Evolutionary conservation across 768 basidiomycete species (phyloP), one percentile per base, ranked within the genome.

Genomic region (Aureoboletus auriporus): DNA sequence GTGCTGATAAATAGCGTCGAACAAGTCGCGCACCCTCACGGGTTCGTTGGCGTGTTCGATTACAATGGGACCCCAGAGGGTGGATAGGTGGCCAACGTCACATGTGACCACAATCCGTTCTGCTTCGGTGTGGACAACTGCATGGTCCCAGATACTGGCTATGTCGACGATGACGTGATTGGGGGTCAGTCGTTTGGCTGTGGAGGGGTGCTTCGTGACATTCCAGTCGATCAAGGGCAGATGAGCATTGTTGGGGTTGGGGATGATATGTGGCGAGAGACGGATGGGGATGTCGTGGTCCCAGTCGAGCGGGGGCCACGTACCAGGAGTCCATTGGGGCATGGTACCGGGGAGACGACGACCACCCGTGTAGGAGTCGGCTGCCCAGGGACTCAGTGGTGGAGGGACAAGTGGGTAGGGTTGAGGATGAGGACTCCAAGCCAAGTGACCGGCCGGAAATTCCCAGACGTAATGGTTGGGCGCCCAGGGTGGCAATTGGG

Each of bases 51-150:
- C 20, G 9, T 64, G 67, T 9, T 72, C 57, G 42, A 82, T 56
- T 34, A 71, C 50, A 48, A 83, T 72, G 1, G 76, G 75, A 2
- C 78, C 77, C 83, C 84, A 75, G 36, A 65, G 58, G 5, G 53
- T 53, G 5, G 57, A 55, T 59, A 64, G 54, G 49, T 54, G 23
- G 9, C 54, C 60, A 11, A 52, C 33, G 30, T 60, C 58, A 39
- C 63, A 62, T 5, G 50, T 48, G 12, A 72, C 59, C 13, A 58
- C 36, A 42, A 71, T 23, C 10, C 27, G 58, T 4, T 50, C 38
- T 1, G 57, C 51, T 0, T 54, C 38, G 16, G 64, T 65, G 13
- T 54, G 36, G 7, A 66, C 68, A 39, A 60, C 52, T 0, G 54
- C 7, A 10, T 65, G 38, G 0, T 28, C 44, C 54, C 55, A 50